Evolutionary conservation across 2,329 filamentous ascomycete species (phyloP).

Genomic region (Cordyceps pruinosa): DNA sequence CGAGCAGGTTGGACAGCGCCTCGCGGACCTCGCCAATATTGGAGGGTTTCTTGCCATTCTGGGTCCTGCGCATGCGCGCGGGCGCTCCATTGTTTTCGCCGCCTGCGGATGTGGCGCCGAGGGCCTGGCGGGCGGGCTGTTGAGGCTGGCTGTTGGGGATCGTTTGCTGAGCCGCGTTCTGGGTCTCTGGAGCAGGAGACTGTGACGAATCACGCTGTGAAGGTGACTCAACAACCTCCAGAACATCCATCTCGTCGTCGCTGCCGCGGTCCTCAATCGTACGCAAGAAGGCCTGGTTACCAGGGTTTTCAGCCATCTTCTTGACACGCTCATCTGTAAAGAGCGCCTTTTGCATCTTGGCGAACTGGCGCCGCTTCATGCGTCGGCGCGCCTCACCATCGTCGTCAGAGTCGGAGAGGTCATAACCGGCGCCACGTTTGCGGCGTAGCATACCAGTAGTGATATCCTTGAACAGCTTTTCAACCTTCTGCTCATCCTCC

Average conservation of each 20-base stretch:
- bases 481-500: constrained; percentile 78
- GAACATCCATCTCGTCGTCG: constrained; percentile 71
- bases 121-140: constrained; percentile 21
- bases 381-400: constrained; percentile 70
- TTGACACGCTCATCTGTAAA: constrained; percentile 84
- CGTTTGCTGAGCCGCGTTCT: constrained; percentile 20
- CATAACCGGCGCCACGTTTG: constrained; percentile 74
- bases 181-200: constrained; percentile 12
- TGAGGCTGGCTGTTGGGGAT: constrained; percentile 47
- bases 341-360: constrained; percentile 83
- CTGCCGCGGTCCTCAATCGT: constrained; percentile 77
- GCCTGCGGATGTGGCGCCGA: constrained; percentile 23
- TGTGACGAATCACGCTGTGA: constrained; percentile 30
- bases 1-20: constrained; percentile 75
- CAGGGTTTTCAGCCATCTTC: constrained; percentile 82
- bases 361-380: constrained; percentile 81
- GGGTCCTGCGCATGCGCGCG: constrained; percentile 56
- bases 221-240: constrained; percentile 41
- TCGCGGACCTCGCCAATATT: constrained; percentile 76
- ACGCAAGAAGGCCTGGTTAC: constrained; percentile 82
- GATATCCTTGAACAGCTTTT: constrained; percentile 88
- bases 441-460: constrained; percentile 81
- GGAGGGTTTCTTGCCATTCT: constrained; percentile 58
- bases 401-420: constrained; percentile 87
- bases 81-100: constrained; percentile 42